Evolutionary conservation across 768 basidiomycete species (phyloP).

Genomic region (Tricholomella constricta): DNA sequence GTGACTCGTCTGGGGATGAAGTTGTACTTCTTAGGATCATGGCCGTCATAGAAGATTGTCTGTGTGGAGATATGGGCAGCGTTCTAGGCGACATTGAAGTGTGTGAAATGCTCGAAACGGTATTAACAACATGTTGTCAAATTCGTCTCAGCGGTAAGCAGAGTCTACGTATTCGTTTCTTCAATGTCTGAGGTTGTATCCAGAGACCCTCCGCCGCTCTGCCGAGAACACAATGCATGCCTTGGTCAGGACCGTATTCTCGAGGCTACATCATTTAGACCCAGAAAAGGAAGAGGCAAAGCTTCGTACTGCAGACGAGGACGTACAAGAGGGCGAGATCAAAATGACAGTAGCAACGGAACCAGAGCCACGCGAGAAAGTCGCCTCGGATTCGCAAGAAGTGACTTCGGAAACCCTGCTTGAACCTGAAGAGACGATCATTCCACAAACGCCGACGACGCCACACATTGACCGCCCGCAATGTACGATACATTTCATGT

Average conservation of each 20-base stretch:
- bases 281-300: conserved; percentile 70
- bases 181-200: conserved; percentile 7
- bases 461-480: conserved; percentile 37
- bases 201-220: conserved; percentile 85
- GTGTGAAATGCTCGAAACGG: conserved; percentile 98
- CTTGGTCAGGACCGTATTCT: conserved; percentile 82
- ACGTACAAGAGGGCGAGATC: conserved; percentile 33
- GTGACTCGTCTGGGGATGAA: conserved; percentile 97
- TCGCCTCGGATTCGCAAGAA: conserved; percentile 20
- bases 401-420: conserved; percentile 7
- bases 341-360: conserved; percentile 27
- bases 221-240: conserved; percentile 90
- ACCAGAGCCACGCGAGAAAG: conserved; percentile 21
- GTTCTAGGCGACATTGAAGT: conserved; percentile 89
- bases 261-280: conserved; percentile 66
- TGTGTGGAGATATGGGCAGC: conserved; percentile 69
- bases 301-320: conserved; percentile 50
- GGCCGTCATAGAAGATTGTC: conserved; percentile 82
- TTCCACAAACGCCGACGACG: conserved; percentile 22
- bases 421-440: conserved; percentile 12
- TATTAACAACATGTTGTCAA: conserved; percentile 94
- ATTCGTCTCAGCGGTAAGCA: conserved; percentile 91
- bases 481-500: conserved; percentile 34
- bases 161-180: not conserved
- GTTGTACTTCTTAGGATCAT: conserved; percentile 92